phyloP scores from a whole-genome alignment of 768 basidiomycete species.

The Cubamyces sp. region DNA sequence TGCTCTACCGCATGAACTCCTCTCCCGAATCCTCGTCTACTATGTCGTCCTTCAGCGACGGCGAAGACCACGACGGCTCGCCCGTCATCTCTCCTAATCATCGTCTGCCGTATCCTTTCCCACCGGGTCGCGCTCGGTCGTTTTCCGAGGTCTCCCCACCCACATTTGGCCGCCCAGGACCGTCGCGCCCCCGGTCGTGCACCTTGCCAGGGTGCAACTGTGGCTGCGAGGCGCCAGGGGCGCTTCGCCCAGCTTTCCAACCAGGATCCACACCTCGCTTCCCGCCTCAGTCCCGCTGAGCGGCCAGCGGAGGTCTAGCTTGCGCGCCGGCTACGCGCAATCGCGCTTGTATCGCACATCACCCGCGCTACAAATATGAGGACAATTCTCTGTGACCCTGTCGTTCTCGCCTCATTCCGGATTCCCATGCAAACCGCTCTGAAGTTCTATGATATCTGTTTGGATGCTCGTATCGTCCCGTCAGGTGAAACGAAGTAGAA shows the following conservation, averaged over 20 bases:
- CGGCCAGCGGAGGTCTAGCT: background rate
- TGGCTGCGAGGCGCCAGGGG: slow-evolving; percentile 7
- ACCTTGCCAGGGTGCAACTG: slow-evolving; percentile 21
- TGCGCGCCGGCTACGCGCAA: background rate
- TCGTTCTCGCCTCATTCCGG: too few species aligned
- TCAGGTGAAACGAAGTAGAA: too few species aligned
- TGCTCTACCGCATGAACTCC: slow-evolving; percentile 10
- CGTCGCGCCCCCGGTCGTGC: slow-evolving; percentile 16
- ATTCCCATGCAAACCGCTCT: too few species aligned
- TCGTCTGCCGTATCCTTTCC: background rate
- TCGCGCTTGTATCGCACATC: too few species aligned
- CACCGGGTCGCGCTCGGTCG: slow-evolving; percentile 12
- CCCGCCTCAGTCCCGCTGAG: background rate
- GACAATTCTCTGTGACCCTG: too few species aligned
- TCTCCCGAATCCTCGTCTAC: slow-evolving; percentile 12
- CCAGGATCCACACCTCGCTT: background rate
- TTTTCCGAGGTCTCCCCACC: slow-evolving; percentile 14
- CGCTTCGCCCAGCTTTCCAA: slow-evolving; percentile 25
- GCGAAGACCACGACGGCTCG: slow-evolving; percentile 9
- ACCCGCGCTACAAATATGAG: too few species aligned
- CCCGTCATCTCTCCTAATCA: background rate
- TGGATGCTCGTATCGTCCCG: too few species aligned
- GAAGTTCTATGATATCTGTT: too few species aligned
- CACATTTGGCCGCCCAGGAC: background rate
- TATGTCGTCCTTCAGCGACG: slow-evolving; percentile 19